These are phyloP conservation scores for Fusarium solani-melongenae DNA, from an alignment of 2,329 filamentous ascomycete species.

Conservation along the genomic window DNA sequence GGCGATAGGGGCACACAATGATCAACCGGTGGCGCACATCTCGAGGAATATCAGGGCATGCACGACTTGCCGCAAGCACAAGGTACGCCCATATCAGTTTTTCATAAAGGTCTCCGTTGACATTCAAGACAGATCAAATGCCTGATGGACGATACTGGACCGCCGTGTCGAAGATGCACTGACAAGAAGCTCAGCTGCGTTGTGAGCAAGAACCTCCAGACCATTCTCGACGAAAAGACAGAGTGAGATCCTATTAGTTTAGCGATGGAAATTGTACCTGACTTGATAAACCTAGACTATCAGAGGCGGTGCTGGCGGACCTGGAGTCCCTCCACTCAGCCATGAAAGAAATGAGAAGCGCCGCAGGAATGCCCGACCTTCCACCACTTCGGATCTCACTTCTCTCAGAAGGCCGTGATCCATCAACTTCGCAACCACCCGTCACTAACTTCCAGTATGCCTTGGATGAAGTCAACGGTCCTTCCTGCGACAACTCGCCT, in stretches of 20 bases:
- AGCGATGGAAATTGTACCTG: neutral
- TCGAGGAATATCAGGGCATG: slow-evolving; percentile 51
- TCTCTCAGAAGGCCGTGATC: neutral
- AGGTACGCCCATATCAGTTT: slow-evolving; percentile 33
- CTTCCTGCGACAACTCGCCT: slow-evolving; percentile 32
- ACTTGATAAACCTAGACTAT: neutral
- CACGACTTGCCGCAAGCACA: slow-evolving; percentile 50
- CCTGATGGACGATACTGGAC: slow-evolving; percentile 50
- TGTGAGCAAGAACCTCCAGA: slow-evolving; percentile 53
- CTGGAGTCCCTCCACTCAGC: slow-evolving; percentile 5
- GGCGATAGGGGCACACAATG: neutral
- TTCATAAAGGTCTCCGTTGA: neutral
- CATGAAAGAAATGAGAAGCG: slow-evolving; percentile 8
- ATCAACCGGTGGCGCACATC: slow-evolving; percentile 37
- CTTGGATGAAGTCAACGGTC: slow-evolving; percentile 28
- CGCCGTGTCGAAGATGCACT: slow-evolving; percentile 50
- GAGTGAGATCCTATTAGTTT: slow-evolving; percentile 37
- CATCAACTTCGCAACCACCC: neutral
- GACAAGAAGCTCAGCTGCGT: slow-evolving; percentile 49
- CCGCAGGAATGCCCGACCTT: neutral
- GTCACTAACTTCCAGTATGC: slow-evolving; percentile 14
- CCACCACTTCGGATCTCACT: slow-evolving; percentile 3
- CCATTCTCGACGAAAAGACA: slow-evolving; percentile 51
- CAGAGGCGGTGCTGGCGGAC: slow-evolving; percentile 24
- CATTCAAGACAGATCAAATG: slow-evolving; percentile 48